Evolutionary conservation across 140 eudicot genomes (phyloP).

Genomic region (Oenanthe javanica): DNA sequence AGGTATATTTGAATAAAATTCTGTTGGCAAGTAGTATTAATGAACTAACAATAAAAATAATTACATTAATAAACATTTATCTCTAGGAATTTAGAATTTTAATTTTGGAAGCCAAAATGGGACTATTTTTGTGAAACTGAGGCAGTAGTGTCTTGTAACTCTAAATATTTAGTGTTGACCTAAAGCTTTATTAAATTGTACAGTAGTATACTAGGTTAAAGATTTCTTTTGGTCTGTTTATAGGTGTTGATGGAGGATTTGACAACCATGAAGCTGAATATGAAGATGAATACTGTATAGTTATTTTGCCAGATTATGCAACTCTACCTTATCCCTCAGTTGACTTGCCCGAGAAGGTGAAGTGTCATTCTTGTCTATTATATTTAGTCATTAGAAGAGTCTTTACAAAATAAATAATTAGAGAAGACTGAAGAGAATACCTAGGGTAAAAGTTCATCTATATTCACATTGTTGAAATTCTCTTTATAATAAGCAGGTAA

Average conservation of each 20-base stretch:
- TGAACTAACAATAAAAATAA: not conserved
- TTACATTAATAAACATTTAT: not conserved
- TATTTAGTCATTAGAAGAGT: not conserved
- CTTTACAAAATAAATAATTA: not conserved
- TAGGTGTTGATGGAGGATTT: slow-evolving; percentile 91
- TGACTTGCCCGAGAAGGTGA: slow-evolving; percentile 87
- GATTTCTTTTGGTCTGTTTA: slow-evolving; percentile 5
- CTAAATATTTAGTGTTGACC: not conserved
- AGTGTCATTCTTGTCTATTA: not conserved
- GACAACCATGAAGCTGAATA: slow-evolving; percentile 74
- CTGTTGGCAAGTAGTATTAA: not conserved
- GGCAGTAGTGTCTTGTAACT: not conserved
- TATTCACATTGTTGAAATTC: not conserved
- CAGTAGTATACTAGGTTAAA: not conserved
- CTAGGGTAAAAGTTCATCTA: not conserved
- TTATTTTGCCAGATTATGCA: slow-evolving; percentile 65
- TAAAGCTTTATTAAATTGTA: not conserved
- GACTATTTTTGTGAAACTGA: not conserved
- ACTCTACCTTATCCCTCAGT: slow-evolving; percentile 86
- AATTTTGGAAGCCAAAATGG: not conserved
- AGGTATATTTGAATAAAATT: not conserved
- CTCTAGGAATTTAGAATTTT: not conserved
- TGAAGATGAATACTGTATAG: slow-evolving; percentile 64
- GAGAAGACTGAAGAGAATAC: not conserved
- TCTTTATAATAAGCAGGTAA: slow-evolving; percentile 42